Evolutionary conservation across 2,329 filamentous ascomycete species (phyloP), one percentile per base, ranked within the genome.

Genomic region (Fusarium fujikuroi): DNA sequence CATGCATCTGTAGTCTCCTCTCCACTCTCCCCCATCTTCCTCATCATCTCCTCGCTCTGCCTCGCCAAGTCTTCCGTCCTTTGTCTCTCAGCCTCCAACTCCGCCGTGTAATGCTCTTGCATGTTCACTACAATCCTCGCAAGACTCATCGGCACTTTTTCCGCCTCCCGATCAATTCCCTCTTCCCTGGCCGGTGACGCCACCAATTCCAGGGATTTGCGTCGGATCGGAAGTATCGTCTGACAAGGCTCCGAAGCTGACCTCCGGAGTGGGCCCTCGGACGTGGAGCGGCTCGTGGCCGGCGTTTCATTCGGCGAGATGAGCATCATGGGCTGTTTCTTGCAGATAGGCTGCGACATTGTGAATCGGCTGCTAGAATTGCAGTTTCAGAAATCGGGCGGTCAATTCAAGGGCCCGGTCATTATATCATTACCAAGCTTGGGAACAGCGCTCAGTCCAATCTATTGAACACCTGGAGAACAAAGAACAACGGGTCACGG

Each of bases 81-180:
- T 47, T 58, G 56, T 56, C 50, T 66, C 28, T 78, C 56, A 2
- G 52, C 64, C 21, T 69, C 54, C 2, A 79, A 62, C 15, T 77
- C 72, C 5, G 64, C 42, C 3, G 44, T 54, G 15, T 79, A 79
- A 12, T 74, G 46, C n/a, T 74, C 67, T 11, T 76, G 75, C 66
- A 78, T 74, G 5, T 75, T 76, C 6, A 76, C 62, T 1, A 78
- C 54, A 7, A 57, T 44, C 10, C 49, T 49, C 4, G 73, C 70
- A 4, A 78, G 32, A 15, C 56, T 52, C 10, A 63, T 18, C 4
- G 75, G 67, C 2, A 72, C 61, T 12, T 62, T 46, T 5, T 72
- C 50, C 2, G 63, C 52, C 15, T 34, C 19, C 1, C 63, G 36
- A 0, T 66, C 50, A 1, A 37, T 44, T 2, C 15, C 34, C 1